These are phyloP conservation scores for Diddensiella santjacobensis DNA, from an alignment of 805 yeast species.

Conservation along the genomic window DNA sequence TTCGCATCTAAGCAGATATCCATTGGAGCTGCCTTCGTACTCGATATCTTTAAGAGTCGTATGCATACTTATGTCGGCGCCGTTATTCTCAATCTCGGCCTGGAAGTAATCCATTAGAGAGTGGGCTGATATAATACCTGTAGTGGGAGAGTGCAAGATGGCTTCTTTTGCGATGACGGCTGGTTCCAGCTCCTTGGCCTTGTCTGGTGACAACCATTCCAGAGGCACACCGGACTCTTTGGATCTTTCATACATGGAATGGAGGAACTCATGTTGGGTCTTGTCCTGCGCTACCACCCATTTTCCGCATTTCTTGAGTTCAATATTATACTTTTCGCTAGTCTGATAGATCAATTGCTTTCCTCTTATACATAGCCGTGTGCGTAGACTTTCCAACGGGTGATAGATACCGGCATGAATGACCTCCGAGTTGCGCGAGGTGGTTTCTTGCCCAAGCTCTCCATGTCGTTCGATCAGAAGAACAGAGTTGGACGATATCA, in stretches of 20 bases:
- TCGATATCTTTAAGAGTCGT: slow-evolving; percentile 50
- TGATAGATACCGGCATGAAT: slow-evolving; percentile 89
- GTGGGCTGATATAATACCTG: slow-evolving; percentile 85
- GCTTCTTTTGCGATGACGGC: slow-evolving; percentile 59
- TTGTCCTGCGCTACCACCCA: slow-evolving; percentile 85
- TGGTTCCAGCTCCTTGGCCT: slow-evolving; percentile 57
- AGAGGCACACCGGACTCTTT: slow-evolving; percentile 54
- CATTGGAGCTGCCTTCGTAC: slow-evolving; percentile 17
- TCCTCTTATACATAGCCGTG: slow-evolving; percentile 70
- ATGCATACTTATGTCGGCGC: slow-evolving; percentile 62
- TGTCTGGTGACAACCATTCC: slow-evolving; percentile 45
- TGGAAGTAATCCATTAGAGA: slow-evolving; percentile 60
- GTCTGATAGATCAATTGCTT: slow-evolving; percentile 59
- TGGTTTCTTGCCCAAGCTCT: slow-evolving; percentile 71
- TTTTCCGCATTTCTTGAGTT: slow-evolving; percentile 60
- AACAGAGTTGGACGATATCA: slow-evolving; percentile 46
- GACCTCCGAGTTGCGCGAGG: slow-evolving; percentile 89
- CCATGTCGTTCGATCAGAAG: slow-evolving; percentile 66
- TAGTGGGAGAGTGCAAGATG: slow-evolving; percentile 67
- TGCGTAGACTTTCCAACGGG: slow-evolving; percentile 64
- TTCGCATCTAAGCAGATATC: slow-evolving; percentile 23
- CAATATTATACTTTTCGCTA: slow-evolving; percentile 47
- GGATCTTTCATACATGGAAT: slow-evolving; percentile 49
- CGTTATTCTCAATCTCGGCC: slow-evolving; percentile 50
- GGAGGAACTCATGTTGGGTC: slow-evolving; percentile 55